phyloP scores from a whole-genome alignment of 345 rosid species.

The Eucalyptus sp. region DNA sequence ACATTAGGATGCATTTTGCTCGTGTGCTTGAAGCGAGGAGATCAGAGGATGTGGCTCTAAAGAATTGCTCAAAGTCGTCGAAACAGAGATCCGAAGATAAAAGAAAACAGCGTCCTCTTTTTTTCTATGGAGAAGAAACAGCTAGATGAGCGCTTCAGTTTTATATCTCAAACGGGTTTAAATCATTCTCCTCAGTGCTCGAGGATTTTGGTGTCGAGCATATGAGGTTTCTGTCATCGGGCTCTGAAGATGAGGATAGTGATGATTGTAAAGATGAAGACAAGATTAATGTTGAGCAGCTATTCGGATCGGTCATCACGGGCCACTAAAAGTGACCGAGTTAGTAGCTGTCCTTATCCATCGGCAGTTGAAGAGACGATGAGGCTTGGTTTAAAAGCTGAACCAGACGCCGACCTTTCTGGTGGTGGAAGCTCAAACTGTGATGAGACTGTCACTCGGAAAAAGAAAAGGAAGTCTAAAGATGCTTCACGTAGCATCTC shows the following conservation, averaged over 20 bases:
- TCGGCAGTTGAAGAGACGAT: conserved; percentile 70
- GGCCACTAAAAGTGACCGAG: conserved; percentile 11
- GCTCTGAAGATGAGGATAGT: conserved; percentile 60
- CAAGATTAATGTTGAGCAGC: neutral
- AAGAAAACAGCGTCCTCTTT: conserved; percentile 17
- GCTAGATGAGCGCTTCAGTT: conserved; percentile 37
- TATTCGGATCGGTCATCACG: neutral
- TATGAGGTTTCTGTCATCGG: conserved; percentile 52
- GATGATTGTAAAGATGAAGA: conserved; percentile 5
- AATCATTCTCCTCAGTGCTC: conserved; percentile 41
- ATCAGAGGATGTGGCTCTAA: conserved; percentile 29
- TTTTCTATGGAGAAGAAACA: conserved; percentile 22
- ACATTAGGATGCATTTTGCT: conserved; percentile 50
- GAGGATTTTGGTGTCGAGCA: conserved; percentile 69
- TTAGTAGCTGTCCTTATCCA: conserved; percentile 81
- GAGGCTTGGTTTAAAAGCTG: conserved; percentile 50
- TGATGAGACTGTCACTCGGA: conserved; percentile 1
- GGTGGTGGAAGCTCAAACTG: conserved; percentile 17
- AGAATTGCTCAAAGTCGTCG: conserved; percentile 18
- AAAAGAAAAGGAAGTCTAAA: conserved; percentile 2
- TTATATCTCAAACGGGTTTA: conserved; percentile 45
- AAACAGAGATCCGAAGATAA: conserved; percentile 4
- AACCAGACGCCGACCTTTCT: conserved; percentile 2
- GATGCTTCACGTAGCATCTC: neutral
- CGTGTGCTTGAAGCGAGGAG: conserved; percentile 50